phyloP scores from a whole-genome alignment of 164 flowering plant genomes.

The Macadamia integrifolia region DNA sequence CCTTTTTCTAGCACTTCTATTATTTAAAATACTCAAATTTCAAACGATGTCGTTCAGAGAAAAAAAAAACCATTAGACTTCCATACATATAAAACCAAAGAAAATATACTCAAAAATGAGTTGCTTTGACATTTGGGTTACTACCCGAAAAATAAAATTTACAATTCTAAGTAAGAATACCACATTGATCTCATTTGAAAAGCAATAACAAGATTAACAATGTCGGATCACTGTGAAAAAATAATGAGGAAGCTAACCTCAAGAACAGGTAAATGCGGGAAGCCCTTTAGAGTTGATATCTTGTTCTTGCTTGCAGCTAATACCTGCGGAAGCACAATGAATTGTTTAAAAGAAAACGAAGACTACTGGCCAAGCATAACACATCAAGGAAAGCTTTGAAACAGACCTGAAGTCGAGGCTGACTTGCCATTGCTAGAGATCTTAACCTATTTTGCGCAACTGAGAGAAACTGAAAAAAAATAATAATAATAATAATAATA shows the following conservation, averaged over 20 bases:
- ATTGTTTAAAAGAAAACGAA: slow-evolving; percentile 2
- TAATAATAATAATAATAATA: not conserved
- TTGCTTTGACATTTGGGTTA: no score
- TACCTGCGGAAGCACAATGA: slow-evolving; percentile 46
- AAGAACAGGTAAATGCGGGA: slow-evolving; percentile 89
- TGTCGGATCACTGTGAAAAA: no score
- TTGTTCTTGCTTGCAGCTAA: slow-evolving; percentile 98
- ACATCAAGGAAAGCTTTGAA: slow-evolving; percentile 1
- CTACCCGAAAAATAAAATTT: no score
- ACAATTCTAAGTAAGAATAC: no score
- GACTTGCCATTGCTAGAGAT: slow-evolving; percentile 95
- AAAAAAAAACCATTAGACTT: no score
- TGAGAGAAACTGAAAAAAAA: slow-evolving; percentile 72
- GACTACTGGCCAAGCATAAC: not conserved
- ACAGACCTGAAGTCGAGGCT: slow-evolving; percentile 91
- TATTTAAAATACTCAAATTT: no score
- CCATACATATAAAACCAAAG: no score
- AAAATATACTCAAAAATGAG: no score
- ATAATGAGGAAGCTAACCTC: slow-evolving; percentile 53
- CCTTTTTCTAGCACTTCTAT: no score
- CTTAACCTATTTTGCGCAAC: slow-evolving; percentile 95
- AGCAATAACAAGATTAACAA: no score
- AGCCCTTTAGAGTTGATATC: slow-evolving; percentile 85
- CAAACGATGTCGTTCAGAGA: no score
- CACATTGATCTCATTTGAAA: no score